Evolutionary conservation across 169 alveolate genomes (phyloP).

Genomic region (Babesia bovis): DNA sequence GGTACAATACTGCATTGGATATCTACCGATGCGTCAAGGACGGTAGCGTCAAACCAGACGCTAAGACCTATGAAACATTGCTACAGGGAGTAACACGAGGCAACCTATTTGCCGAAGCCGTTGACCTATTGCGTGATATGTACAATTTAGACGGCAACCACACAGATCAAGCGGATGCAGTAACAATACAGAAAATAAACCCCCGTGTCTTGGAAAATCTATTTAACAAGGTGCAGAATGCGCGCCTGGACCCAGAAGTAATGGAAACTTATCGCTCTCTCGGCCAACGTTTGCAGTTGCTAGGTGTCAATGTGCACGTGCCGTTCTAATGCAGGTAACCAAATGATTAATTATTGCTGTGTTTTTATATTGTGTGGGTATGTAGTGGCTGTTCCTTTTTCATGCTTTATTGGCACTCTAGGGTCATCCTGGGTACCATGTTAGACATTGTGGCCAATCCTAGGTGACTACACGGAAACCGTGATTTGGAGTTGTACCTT

Average conservation of each 20-base stretch:
- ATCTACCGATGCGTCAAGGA: slow-evolving; percentile 69
- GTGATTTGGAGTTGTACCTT: too few species aligned
- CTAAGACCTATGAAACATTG: slow-evolving; percentile 74
- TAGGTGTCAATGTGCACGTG: slow-evolving; percentile 27
- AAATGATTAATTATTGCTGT: slow-evolving; percentile 9
- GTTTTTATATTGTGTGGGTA: neutral
- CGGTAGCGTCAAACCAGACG: slow-evolving; percentile 67
- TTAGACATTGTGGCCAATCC: too few species aligned
- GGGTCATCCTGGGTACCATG: too few species aligned
- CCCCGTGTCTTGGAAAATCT: slow-evolving; percentile 47
- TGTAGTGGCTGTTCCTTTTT: too few species aligned
- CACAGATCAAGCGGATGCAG: slow-evolving; percentile 3
- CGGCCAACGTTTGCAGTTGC: slow-evolving; percentile 21
- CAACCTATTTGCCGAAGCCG: slow-evolving; percentile 51
- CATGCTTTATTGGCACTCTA: too few species aligned
- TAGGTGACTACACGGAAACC: too few species aligned
- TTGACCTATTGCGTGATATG: slow-evolving; percentile 47
- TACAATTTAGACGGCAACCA: slow-evolving; percentile 43
- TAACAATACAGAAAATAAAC: slow-evolving; percentile 41
- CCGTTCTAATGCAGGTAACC: slow-evolving; percentile 19
- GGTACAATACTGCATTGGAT: slow-evolving; percentile 61
- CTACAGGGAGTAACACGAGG: slow-evolving; percentile 59
- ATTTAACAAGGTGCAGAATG: slow-evolving; percentile 36
- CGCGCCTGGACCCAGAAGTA: slow-evolving; percentile 2
- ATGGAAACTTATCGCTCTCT: slow-evolving; percentile 12